Evolutionary conservation across 2,329 filamentous ascomycete genomes (phyloP).

Genomic region (Calonectria fujianensis): DNA sequence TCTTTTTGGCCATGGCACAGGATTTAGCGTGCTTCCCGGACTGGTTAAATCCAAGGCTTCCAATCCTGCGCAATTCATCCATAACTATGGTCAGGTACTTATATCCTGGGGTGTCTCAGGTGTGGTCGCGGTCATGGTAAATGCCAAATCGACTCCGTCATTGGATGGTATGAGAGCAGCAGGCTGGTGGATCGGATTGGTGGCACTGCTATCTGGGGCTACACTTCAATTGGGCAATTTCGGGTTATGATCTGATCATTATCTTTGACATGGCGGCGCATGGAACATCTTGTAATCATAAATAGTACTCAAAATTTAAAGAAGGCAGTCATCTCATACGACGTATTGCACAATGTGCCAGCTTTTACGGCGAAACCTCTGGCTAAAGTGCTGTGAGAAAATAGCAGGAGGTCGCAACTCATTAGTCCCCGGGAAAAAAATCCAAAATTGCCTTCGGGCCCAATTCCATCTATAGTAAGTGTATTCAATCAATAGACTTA

Average conservation of each 20-base stretch:
- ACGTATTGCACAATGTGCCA: not conserved
- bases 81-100: conserved; percentile 27
- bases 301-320: not conserved
- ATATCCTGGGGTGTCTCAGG: conserved; percentile 24
- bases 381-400: not conserved
- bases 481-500: not conserved
- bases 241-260: not conserved
- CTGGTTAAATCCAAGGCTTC: conserved; percentile 14
- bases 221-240: not conserved
- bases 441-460: not conserved
- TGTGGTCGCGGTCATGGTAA: not conserved
- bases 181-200: not conserved
- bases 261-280: too few species aligned
- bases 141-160: not conserved
- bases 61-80: not conserved
- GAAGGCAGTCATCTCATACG: not conserved
- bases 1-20: conserved; percentile 29
- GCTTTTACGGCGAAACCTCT: not conserved
- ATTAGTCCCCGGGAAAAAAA: not conserved
- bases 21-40: conserved; percentile 33
- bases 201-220: not conserved
- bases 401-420: too few species aligned
- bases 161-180: not conserved
- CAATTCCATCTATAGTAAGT: not conserved
- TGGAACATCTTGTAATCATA: not conserved